phyloP scores from a whole-genome alignment of 768 basidiomycete species.

The Xerocomellus intermedius region DNA sequence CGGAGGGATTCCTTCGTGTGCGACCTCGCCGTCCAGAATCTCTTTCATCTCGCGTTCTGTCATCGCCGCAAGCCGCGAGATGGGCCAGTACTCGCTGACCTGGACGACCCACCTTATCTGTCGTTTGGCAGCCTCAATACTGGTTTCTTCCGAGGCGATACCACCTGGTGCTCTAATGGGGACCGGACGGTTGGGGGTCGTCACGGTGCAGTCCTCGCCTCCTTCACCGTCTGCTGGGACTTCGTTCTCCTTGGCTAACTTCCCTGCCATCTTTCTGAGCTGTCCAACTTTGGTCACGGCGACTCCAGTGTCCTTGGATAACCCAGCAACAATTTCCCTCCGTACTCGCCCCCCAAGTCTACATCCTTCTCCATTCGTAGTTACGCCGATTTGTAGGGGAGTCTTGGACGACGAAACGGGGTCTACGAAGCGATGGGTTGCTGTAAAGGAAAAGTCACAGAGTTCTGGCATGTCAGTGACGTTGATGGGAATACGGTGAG shows the following conservation, averaged over 20 bases:
- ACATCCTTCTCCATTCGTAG: slow-evolving; percentile 92
- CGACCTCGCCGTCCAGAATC: slow-evolving; percentile 46
- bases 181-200: slow-evolving; percentile 72
- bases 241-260: slow-evolving; percentile 19
- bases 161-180: slow-evolving; percentile 31
- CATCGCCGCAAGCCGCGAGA: slow-evolving; percentile 71
- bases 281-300: slow-evolving; percentile 75
- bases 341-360: slow-evolving; percentile 75
- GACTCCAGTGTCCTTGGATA: slow-evolving; percentile 70
- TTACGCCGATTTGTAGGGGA: slow-evolving; percentile 73
- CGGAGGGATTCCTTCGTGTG: slow-evolving; percentile 6
- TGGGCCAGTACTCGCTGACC: slow-evolving; percentile 94
- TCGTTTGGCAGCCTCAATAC: slow-evolving; percentile 50
- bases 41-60: slow-evolving; percentile 63
- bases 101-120: slow-evolving; percentile 94
- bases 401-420: slow-evolving; percentile 43
- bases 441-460: slow-evolving; percentile 87
- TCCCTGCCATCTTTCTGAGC: slow-evolving; percentile 56
- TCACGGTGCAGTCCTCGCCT: slow-evolving; percentile 50
- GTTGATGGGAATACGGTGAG: slow-evolving; percentile 72
- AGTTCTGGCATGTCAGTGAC: slow-evolving; percentile 83
- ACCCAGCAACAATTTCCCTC: slow-evolving; percentile 73
- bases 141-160: slow-evolving; percentile 33
- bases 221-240: slow-evolving; percentile 39
- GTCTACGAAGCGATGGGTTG: slow-evolving; percentile 78